phyloP scores from a whole-genome alignment of 768 basidiomycete species.

The Neoboletus brunneissimus region DNA sequence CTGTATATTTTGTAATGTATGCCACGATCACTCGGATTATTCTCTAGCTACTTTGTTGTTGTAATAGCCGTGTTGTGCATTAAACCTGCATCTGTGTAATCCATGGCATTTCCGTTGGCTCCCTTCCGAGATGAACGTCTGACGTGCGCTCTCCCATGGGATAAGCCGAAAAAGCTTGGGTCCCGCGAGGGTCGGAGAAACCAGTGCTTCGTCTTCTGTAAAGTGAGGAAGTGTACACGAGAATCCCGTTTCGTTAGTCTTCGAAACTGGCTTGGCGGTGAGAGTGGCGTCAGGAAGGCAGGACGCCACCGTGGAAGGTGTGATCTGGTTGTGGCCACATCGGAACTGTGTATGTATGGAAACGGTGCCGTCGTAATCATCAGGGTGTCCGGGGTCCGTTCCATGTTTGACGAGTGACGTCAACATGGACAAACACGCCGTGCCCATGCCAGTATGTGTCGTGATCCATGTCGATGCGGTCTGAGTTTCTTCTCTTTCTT shows the following conservation, averaged over 20 bases:
- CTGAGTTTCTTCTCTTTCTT: neutral
- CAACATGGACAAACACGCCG: constrained; percentile 5
- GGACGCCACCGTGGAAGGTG: neutral
- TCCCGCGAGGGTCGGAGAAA: neutral
- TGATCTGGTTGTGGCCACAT: neutral
- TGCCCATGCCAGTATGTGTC: neutral
- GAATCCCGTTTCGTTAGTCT: constrained; percentile 4
- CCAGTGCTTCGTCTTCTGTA: neutral
- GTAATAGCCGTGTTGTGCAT: constrained; percentile 11
- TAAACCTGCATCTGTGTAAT: constrained; percentile 5
- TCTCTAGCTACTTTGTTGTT: constrained; percentile 6
- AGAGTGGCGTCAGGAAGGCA: neutral
- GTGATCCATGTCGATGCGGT: neutral
- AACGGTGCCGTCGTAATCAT: neutral
- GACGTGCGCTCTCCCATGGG: too few relatives aligned
- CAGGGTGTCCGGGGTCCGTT: neutral
- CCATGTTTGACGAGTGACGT: neutral
- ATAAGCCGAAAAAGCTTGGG: too few relatives aligned
- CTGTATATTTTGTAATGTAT: constrained; percentile 25
- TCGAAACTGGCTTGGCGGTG: neutral
- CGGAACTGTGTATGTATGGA: neutral
- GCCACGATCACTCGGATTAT: constrained; percentile 14
- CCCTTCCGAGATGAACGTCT: neutral
- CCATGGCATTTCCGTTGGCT: neutral
- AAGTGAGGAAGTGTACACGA: neutral